A percentile compares a stretch with the other conserved stretches of the same genome.
These are phyloP conservation scores for Penicillium maclennaniae DNA, from an alignment of 495 filamentous ascomycete species.

Conservation along the genomic window DNA sequence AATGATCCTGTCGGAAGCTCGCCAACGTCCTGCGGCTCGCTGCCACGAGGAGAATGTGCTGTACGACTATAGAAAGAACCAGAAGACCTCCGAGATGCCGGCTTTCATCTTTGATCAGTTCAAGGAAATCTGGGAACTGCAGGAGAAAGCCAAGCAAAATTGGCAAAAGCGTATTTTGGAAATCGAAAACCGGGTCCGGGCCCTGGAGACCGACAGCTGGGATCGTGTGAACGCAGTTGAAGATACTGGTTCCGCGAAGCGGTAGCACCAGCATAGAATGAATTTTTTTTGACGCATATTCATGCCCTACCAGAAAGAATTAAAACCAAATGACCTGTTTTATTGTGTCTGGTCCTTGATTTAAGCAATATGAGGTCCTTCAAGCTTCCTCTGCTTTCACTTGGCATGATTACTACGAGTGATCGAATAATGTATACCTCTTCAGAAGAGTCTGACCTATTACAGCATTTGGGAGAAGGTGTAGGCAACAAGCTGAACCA, in stretches of 20 bases:
- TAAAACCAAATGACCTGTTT: no score
- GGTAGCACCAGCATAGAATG: conserved; percentile 3
- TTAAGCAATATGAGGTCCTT: not conserved
- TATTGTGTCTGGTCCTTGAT: no score
- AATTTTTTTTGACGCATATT: no score
- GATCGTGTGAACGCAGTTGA: conserved; percentile 66
- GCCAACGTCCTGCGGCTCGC: conserved; percentile 71
- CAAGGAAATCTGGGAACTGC: conserved; percentile 57
- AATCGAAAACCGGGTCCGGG: conserved; percentile 52
- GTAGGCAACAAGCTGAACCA: no score
- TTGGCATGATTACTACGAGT: no score
- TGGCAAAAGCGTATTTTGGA: conserved; percentile 50
- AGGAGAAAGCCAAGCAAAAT: conserved; percentile 55
- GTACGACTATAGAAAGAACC: conserved; percentile 70
- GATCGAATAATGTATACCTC: no score
- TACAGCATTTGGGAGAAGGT: no score
- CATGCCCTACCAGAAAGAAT: no score
- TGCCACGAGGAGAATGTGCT: conserved; percentile 79
- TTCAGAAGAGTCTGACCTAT: no score
- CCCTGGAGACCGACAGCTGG: conserved; percentile 72
- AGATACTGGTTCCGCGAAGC: conserved; percentile 56
- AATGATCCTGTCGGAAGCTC: conserved; percentile 72
- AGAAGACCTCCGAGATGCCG: conserved; percentile 51
- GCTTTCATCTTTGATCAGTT: conserved; percentile 67
- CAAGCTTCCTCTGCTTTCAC: no score